Percentiles rank a stretch among this genome's conserved stretches.
These are phyloP conservation scores for Podospora tetraspora DNA, from an alignment of 495 filamentous ascomycete species.

Conservation along the genomic window DNA sequence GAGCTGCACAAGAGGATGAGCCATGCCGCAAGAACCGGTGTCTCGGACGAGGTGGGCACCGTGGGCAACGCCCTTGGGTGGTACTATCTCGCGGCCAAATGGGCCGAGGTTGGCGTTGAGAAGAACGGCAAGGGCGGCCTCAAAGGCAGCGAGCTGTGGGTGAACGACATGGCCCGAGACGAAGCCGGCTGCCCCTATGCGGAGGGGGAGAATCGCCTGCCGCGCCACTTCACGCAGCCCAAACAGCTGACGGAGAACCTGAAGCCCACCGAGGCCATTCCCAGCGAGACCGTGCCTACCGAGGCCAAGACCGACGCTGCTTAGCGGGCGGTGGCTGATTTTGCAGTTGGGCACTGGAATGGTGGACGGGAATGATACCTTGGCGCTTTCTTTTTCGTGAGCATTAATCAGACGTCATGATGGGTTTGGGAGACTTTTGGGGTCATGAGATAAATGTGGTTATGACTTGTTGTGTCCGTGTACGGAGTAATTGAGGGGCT, in stretches of 20 bases:
- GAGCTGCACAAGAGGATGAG: slow-evolving; percentile 62
- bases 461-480: background rate
- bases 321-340: background rate
- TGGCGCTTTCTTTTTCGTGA: background rate
- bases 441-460: background rate
- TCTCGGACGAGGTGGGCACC: slow-evolving; percentile 79
- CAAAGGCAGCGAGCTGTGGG: slow-evolving; percentile 54
- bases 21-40: slow-evolving; percentile 56
- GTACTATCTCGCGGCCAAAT: slow-evolving; percentile 68
- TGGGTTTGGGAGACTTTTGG: background rate
- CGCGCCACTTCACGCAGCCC: slow-evolving; percentile 40
- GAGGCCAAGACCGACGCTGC: background rate
- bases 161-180: slow-evolving; percentile 72
- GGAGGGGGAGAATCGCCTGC: slow-evolving; percentile 57
- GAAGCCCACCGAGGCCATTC: slow-evolving; percentile 13
- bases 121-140: slow-evolving; percentile 36
- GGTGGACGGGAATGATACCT: background rate
- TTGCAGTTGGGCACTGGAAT: background rate
- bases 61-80: slow-evolving; percentile 74
- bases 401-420: background rate
- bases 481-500: background rate
- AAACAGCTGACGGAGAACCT: slow-evolving; percentile 20
- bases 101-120: slow-evolving; percentile 42
- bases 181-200: slow-evolving; percentile 56
- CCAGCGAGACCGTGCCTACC: slow-evolving; percentile 5